Evolutionary conservation across 2,329 filamentous ascomycete genomes (phyloP).

Genomic region (Grosmannia serpens): DNA sequence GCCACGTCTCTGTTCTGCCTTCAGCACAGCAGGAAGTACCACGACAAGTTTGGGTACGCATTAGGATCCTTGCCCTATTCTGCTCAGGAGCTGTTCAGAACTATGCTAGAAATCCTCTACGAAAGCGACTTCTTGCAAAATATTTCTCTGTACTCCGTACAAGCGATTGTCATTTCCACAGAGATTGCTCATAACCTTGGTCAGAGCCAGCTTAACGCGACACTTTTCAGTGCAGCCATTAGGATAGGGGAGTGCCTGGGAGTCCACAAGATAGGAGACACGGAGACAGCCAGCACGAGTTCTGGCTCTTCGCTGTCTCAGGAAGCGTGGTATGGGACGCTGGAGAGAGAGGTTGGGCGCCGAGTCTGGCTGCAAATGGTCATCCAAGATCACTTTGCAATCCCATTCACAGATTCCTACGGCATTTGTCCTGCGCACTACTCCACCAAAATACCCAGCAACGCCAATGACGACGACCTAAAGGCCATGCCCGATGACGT

Average conservation of each 20-base stretch:
- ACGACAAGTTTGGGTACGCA: neutral
- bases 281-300: neutral
- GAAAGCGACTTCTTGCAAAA: constrained; percentile 20
- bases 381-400: constrained; percentile 24
- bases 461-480: constrained; percentile 20
- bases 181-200: constrained; percentile 25
- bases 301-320: neutral
- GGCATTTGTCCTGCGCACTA: constrained; percentile 23
- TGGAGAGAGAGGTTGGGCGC: constrained; percentile 21
- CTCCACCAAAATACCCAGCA: constrained; percentile 19
- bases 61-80: constrained; percentile 1
- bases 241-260: constrained; percentile 20
- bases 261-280: constrained; percentile 12
- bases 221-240: constrained; percentile 22
- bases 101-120: constrained; percentile 22
- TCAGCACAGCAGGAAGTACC: constrained; percentile 12
- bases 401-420: constrained; percentile 25
- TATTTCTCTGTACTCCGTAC: constrained; percentile 20
- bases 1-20: constrained; percentile 14
- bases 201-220: constrained; percentile 19
- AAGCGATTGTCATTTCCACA: constrained; percentile 25
- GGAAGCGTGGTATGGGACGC: constrained; percentile 2
- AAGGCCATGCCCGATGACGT: constrained; percentile 3
- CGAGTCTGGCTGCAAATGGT: constrained; percentile 25
- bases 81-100: constrained; percentile 15